Percentiles rank a stretch among this genome's conserved stretches.
Conservation (phyloP, 1,284 basidiomycete species). For the Xanthoconium separans region DNA sequence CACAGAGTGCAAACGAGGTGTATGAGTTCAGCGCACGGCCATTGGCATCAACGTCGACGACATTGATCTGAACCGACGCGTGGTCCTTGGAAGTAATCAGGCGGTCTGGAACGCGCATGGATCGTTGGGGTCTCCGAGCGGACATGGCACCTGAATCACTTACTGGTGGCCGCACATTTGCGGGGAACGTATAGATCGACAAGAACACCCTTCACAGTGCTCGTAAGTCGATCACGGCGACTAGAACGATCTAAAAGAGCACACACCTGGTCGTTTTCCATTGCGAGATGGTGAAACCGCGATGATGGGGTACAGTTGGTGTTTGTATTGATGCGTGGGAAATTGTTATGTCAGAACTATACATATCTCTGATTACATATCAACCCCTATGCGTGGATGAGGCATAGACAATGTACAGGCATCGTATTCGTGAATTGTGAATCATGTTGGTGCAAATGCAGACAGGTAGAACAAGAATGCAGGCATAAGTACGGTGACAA, state of each 20-base stretch:
- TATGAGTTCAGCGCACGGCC: constrained; percentile 87
- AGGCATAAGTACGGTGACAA: constrained; percentile 17
- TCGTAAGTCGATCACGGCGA: constrained; percentile 1
- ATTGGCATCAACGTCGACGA: constrained; percentile 93
- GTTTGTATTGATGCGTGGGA: constrained; percentile 26
- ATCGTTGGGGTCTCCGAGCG: constrained; percentile 5
- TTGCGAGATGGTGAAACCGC: constrained; percentile 36
- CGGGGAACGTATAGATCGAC: constrained; percentile 99
- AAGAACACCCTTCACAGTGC: constrained; percentile 77
- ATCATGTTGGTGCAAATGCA: constrained; percentile 23
- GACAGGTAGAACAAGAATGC: constrained; percentile 26
- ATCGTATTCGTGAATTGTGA: constrained; percentile 22
- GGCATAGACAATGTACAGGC: constrained; percentile 10
- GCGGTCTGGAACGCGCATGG: constrained; percentile 58
- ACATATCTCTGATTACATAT: constrained; percentile 19
- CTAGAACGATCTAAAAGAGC: background rate
- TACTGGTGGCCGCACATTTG: constrained; percentile 97
- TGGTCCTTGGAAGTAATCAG: constrained; percentile 99
- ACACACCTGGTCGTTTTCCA: constrained; percentile 80
- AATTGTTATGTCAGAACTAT: constrained; percentile 30
- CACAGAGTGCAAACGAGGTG: constrained; percentile 93
- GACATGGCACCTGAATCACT: constrained; percentile 35
- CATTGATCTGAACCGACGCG: constrained; percentile 95
- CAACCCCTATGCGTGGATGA: background rate
- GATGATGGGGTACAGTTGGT: background rate